These are phyloP conservation scores for Microdochium nivale DNA, from an alignment of 2,329 filamentous ascomycete species.

Conservation along the genomic window DNA sequence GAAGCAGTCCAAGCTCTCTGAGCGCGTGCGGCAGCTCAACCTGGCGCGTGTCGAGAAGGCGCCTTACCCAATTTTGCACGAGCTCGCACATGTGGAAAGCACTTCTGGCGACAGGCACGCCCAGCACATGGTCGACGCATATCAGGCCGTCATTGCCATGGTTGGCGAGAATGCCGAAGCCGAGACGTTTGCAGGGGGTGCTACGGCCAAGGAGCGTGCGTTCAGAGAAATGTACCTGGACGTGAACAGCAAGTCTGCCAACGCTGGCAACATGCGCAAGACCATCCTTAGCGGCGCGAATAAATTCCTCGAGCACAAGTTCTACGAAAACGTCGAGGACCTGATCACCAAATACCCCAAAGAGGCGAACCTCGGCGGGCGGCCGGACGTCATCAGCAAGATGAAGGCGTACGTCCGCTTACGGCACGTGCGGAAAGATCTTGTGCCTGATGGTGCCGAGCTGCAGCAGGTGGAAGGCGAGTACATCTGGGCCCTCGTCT, in stretches of 20 bases:
- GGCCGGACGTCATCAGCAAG: constrained; percentile 82
- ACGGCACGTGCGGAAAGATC: constrained; percentile 69
- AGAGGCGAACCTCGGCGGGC: constrained; percentile 82
- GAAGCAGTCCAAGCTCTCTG: constrained; percentile 74
- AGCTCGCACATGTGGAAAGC: constrained; percentile 67
- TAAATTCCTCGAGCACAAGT: constrained; percentile 70
- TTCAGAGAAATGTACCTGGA: constrained; percentile 73
- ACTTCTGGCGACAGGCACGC: constrained; percentile 63
- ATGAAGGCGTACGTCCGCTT: constrained; percentile 87
- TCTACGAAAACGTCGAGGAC: constrained; percentile 68
- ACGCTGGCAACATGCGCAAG: constrained; percentile 62
- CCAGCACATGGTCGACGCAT: constrained; percentile 71
- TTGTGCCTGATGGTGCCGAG: constrained; percentile 72
- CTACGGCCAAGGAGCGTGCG: constrained; percentile 64
- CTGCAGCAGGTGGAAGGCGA: constrained; percentile 74
- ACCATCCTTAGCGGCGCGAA: constrained; percentile 75
- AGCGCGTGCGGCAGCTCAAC: constrained; percentile 74
- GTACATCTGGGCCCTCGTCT: constrained; percentile 89
- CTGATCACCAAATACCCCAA: constrained; percentile 75
- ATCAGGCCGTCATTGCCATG: constrained; percentile 71
- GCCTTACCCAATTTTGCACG: constrained; percentile 65
- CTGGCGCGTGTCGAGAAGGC: constrained; percentile 55
- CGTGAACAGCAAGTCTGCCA: constrained; percentile 56
- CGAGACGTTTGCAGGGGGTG: constrained; percentile 49
- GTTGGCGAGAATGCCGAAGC: constrained; percentile 61